Evolutionary conservation across 106 monocot species (phyloP), one percentile per base, ranked within the genome.

Genomic region (Hemerocallis citrina): DNA sequence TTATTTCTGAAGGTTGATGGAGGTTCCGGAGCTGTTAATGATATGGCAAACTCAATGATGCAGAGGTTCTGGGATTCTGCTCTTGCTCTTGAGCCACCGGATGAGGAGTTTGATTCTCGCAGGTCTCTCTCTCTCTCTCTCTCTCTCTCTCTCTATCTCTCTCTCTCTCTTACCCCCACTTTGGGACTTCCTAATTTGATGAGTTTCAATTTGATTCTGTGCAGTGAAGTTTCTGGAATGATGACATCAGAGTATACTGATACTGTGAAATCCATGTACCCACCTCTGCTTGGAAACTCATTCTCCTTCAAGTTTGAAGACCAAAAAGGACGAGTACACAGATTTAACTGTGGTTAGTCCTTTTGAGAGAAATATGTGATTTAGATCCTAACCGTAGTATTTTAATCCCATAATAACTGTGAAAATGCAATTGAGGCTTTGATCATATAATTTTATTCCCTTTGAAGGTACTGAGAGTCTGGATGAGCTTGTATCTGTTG

Each of bases 1-100:
- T 14, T 52, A 22, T 20, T 66, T 66, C 44, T 69, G 64, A 75
- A 90, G 90, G 82, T 70, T 67, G 87, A 90, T 32, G 94, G 90
- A 61, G 84, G 83, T 30, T 10, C 68, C 62, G 90, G 67, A 29
- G 46, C 74, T 55, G 75, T 56, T 41, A 96, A 84, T 81, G 86
- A 77, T 50, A 75, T 69, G 69, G 84, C 86, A 62, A 81, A 60
- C 63, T 81, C 91, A 37, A 84, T 87, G 77, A 87, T 96, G 84
- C 90, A 96, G 15, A 96, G 87, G 74, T 96, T 91, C 61, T 91
- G 83, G 96, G 96, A 96, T 69, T 96, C 96, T 39, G 81, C 90
- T 41, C 81, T 96, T 75, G 81, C 84, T 65, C 55, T 96, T 47
- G 96, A 96, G 9, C 90, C 84, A 24, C 74, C 84, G 39, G 83